A percentile compares a stretch with the other conserved stretches of the same genome.
Conservation (phyloP, 2,329 filamentous ascomycete species). For the Cylindrodendrum hubeiense region DNA sequence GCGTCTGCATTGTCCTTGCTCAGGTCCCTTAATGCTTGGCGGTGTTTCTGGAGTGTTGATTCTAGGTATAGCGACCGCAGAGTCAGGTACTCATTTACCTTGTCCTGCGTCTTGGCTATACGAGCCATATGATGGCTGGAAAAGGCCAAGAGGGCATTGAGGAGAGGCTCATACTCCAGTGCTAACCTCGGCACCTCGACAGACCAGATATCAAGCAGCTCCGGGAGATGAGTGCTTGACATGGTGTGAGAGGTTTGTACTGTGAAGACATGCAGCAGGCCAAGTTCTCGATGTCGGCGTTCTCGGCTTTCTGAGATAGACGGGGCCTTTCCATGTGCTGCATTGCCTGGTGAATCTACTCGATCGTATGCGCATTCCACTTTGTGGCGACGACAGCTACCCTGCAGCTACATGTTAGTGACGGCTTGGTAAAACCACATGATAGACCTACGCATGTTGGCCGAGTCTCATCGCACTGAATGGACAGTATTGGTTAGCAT, state of each 20-base stretch:
- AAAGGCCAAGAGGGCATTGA: constrained; percentile 39
- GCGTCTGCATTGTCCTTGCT: constrained; percentile 34
- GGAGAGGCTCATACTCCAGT: constrained; percentile 37
- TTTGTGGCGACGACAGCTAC: constrained; percentile 34
- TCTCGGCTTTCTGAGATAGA: constrained; percentile 28
- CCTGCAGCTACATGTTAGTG: constrained; percentile 21
- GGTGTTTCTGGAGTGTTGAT: constrained; percentile 34
- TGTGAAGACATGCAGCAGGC: constrained; percentile 37
- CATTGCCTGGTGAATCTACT: constrained; percentile 3
- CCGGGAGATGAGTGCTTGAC: constrained; percentile 30
- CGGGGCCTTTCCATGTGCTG: not conserved
- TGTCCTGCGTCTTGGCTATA: not conserved
- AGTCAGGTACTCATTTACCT: constrained; percentile 16
- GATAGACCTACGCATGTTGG: constrained; percentile 36
- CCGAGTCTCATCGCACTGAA: constrained; percentile 38
- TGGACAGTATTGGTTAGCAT: not conserved
- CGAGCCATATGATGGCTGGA: constrained; percentile 33
- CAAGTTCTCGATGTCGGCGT: constrained; percentile 39
- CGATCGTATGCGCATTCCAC: constrained; percentile 39
- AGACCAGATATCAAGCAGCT: constrained; percentile 34
- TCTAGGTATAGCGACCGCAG: constrained; percentile 38
- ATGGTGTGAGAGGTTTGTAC: constrained; percentile 32
- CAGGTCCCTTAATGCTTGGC: constrained; percentile 25
- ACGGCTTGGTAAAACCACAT: not conserved
- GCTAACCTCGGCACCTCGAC: constrained; percentile 36